Base-by-base conservation (phyloP, 169 alveolate species). In the Toxoplasma gondii region DNA sequence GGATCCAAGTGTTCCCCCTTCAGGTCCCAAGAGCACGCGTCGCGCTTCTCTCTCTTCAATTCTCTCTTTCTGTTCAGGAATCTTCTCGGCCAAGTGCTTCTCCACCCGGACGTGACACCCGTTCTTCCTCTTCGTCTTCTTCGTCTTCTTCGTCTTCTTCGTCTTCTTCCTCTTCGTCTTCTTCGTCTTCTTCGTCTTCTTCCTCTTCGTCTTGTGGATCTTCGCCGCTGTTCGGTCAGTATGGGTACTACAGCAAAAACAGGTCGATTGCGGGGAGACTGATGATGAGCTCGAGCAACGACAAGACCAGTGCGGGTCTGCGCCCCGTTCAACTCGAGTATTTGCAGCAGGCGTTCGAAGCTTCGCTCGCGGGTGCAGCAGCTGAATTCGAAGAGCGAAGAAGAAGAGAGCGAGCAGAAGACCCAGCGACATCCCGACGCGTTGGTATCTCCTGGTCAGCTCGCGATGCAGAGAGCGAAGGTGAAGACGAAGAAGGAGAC, bases 261-360 rank as follows among this genome's bases (percentile, higher is more conserved):
- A 12, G 90, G 24, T 39, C 90, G 24, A 31, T 82, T n/a, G 90
- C 64, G 24, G 90, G 90, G 69, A 36, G 90, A 31, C 90, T 82
- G 64, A 82, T 82, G 90, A 82, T 22, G 44, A 82, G 90, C 67
- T 41, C 36, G 36, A 82, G 90, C 90, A 82, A 36, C 58, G 90
- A 82, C 12, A 38, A 36, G 67, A 39, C 53, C 22, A 44, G 90
- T 49, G n/a, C 67, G 24, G 90, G 90, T 34, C 67, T 82, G 90
- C 90, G 90, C 54, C 90, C 90, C 69, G 19, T 39, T 29, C 90
- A 82, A 67, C 90, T 29, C 31, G 44, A 82, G 90, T 44, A 29
- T 49, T 67, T 82, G 5, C 90, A 82, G 29, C 90, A 82, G 90
- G 90, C 90, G 39, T 82, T 82, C 90, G 90, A 82, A 24, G 90